Evolutionary conservation across 2,329 filamentous ascomycete species (phyloP).

Genomic region (Cercospora sp.): DNA sequence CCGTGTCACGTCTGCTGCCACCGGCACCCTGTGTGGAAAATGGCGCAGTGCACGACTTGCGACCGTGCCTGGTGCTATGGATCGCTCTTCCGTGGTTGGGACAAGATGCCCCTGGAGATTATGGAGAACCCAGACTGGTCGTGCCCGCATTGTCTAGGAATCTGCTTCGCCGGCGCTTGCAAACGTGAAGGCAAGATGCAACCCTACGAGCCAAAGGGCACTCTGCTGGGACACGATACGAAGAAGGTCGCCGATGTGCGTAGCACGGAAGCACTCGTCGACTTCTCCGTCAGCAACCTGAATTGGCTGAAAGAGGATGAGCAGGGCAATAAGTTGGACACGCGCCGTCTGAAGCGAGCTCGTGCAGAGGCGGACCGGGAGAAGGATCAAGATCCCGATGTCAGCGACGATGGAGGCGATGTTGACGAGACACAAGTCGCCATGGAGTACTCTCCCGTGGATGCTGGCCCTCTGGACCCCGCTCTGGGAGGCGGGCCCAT

Average conservation of each 20-base stretch:
- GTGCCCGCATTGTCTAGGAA: conserved; percentile 81
- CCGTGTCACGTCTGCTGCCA: conserved; percentile 82
- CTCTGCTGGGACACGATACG: conserved; percentile 86
- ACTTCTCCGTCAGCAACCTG: conserved; percentile 86
- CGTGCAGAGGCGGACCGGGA: conserved; percentile 56
- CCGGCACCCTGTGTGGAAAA: conserved; percentile 78
- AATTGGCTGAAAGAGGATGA: conserved; percentile 70
- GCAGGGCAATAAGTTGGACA: conserved; percentile 38
- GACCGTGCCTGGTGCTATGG: conserved; percentile 84
- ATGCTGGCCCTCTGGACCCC: conserved; percentile 39
- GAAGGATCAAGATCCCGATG: conserved; percentile 50
- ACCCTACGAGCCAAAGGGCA: conserved; percentile 84
- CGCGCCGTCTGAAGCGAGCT: conserved; percentile 43
- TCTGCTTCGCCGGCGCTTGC: conserved; percentile 85
- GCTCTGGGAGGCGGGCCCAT: conserved; percentile 30
- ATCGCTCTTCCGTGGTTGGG: conserved; percentile 86
- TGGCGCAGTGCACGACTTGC: conserved; percentile 78
- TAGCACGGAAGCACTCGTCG: conserved; percentile 85
- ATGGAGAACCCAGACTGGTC: conserved; percentile 82
- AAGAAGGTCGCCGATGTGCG: conserved; percentile 85
- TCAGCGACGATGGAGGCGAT: conserved; percentile 43
- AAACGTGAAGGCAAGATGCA: conserved; percentile 66
- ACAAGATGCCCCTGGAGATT: conserved; percentile 78
- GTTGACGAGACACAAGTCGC: conserved; percentile 41
- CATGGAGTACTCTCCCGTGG: conserved; percentile 46